Conservation (phyloP, 2,329 filamentous ascomycete species). For the Lasiodiplodia gonubiensis region DNA sequence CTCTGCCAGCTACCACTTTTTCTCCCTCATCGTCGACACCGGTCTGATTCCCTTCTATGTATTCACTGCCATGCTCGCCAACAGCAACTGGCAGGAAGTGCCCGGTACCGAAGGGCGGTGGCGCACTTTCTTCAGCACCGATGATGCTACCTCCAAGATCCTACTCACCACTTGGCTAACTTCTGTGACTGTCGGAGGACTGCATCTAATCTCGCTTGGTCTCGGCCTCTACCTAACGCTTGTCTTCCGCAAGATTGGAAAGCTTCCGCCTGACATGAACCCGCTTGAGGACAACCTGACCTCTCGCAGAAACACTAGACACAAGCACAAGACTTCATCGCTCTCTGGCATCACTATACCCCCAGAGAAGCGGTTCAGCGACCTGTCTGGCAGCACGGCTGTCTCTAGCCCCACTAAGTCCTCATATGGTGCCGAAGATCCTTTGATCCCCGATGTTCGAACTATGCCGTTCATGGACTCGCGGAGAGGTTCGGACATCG, state of each 20-base stretch:
- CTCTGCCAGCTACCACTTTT: conserved; percentile 87
- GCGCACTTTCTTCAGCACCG: conserved; percentile 69
- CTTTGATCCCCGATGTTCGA: conserved; percentile 49
- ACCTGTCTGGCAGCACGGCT: conserved; percentile 53
- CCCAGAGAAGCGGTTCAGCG: conserved; percentile 61
- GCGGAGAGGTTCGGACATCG: conserved; percentile 65
- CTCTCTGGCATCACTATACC: conserved; percentile 38
- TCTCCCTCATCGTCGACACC: conserved; percentile 76
- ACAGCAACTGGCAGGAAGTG: conserved; percentile 58
- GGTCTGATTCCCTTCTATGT: conserved; percentile 68
- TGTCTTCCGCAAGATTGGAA: conserved; percentile 80
- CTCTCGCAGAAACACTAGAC: conserved; percentile 64
- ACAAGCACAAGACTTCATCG: conserved; percentile 75
- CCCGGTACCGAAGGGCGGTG: conserved; percentile 61
- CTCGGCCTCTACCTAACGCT: conserved; percentile 77
- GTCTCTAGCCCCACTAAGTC: conserved; percentile 41
- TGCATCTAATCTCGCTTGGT: conserved; percentile 73
- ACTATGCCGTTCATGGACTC: conserved; percentile 83
- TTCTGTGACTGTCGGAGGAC: conserved; percentile 65
- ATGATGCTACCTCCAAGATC: conserved; percentile 63
- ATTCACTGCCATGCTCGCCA: conserved; percentile 62
- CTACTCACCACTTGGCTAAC: conserved; percentile 71
- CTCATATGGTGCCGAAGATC: conserved; percentile 43
- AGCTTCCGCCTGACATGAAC: conserved; percentile 92
- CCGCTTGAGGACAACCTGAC: conserved; percentile 87